These are phyloP conservation scores for Pythium pyrilobum DNA, from an alignment of 352 stramenopile genomes.

Conservation along the genomic window DNA sequence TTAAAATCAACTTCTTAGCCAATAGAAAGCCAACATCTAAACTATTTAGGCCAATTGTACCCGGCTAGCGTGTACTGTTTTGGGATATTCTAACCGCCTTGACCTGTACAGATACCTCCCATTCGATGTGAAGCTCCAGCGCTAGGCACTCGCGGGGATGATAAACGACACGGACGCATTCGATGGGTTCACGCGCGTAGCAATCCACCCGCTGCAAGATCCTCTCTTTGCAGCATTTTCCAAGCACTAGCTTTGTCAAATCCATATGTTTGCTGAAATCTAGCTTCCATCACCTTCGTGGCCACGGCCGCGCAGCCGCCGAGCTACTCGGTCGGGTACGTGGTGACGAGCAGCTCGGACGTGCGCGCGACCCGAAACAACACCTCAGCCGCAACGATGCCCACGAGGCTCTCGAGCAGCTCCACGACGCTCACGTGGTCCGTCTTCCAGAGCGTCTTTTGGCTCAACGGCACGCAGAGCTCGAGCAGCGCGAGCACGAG, in stretches of 20 bases:
- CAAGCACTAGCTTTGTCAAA: slow-evolving; percentile 23
- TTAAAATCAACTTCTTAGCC: no score
- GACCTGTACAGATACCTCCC: slow-evolving; percentile 72
- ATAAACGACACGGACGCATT: slow-evolving; percentile 65
- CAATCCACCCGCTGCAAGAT: slow-evolving; percentile 46
- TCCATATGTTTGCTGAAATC: no score
- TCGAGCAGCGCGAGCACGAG: slow-evolving; percentile 51
- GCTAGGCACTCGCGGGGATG: slow-evolving; percentile 67
- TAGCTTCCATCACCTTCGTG: slow-evolving; percentile 36
- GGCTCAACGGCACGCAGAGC: slow-evolving; percentile 57
- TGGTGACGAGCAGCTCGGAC: slow-evolving; percentile 35
- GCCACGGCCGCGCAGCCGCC: slow-evolving; percentile 24
- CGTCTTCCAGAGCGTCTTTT: slow-evolving; percentile 55
- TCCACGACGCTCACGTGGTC: slow-evolving; percentile 40
- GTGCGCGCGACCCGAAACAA: slow-evolving; percentile 48
- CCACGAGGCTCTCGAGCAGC: slow-evolving; percentile 47
- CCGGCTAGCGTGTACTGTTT: no score
- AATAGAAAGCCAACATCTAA: no score
- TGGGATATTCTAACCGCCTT: no score
- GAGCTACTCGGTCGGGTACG: slow-evolving; percentile 38
- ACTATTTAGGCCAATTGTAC: no score
- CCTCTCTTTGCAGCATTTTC: slow-evolving; percentile 61
- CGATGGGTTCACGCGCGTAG: slow-evolving; percentile 53
- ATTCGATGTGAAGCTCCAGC: slow-evolving; percentile 72
- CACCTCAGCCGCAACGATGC: slow-evolving; percentile 67